Evolutionary conservation across 805 yeast genomes (phyloP), one percentile per base, ranked within the genome.

Genomic region (Wickerhamomyces mucosus): DNA sequence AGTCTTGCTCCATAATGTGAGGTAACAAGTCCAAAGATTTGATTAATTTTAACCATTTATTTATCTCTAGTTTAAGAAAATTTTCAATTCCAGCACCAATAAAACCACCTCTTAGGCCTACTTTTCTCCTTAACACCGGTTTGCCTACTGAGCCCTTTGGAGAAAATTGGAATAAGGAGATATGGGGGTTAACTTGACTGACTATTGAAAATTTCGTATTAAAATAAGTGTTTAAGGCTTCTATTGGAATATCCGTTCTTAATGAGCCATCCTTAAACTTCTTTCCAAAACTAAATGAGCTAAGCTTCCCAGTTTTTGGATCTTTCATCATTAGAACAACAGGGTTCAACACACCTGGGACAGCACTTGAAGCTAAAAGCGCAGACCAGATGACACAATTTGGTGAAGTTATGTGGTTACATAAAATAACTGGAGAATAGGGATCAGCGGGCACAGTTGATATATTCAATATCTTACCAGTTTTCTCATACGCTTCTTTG

Each of bases 401-500:
- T 9, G 92, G 92, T 12, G 88, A 71, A 0, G 92, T 81, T 36
- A 79, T 67, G 44, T 76, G 72, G 44, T 81, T 81, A 50, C 89
- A 78, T 29, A 81, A 57, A 45, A 82, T 80, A 3, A 77, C 86
- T 0, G 94, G 92, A 3, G 86, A 75, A 50, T 78, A 80, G 1
- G 85, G 80, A 47, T 81, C 88, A 11, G 84, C 76, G 2, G 94
- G 92, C 3, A 82, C 86, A 0, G 88, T 80, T 0, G 85, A 72
- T 15, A 81, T 71, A 50, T 82, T 81, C 37, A 81, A 63, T 17
- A 72, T 65, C 33, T 80, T 66, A 0, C 92, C 92, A 0, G 92
- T 80, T 20, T 73, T 53, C 33, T 72, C 67, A 48, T 59, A 75
- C 11, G 81, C 78, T 52, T 81, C 94, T 37, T 67, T 65, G 47